phyloP scores from a whole-genome alignment of 352 stramenopile genomes.

The Phytophthora hibernalis region DNA sequence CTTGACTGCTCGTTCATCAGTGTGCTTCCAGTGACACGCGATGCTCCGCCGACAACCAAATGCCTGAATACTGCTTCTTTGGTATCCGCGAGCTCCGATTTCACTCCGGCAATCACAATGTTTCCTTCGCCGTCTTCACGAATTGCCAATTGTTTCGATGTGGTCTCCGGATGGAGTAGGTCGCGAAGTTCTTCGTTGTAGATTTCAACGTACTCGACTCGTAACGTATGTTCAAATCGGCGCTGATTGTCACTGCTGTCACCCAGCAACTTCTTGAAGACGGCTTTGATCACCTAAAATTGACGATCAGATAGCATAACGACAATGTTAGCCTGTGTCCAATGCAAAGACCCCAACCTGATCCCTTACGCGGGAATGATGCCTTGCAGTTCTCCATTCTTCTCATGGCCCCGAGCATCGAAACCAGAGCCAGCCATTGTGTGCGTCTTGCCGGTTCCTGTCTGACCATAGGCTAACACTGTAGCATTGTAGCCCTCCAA shows the following conservation, averaged over 20 bases:
- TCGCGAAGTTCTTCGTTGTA: slow-evolving; percentile 99
- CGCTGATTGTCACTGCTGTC: slow-evolving; percentile 42
- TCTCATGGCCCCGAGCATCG: slow-evolving; percentile 57
- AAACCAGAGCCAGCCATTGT: slow-evolving; percentile 91
- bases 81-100: slow-evolving; percentile 76
- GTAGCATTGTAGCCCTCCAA: slow-evolving; percentile 87
- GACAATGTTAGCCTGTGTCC: not conserved
- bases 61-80: slow-evolving; percentile 86
- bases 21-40: slow-evolving; percentile 85
- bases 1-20: slow-evolving; percentile 93
- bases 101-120: slow-evolving; percentile 84
- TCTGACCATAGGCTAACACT: slow-evolving; percentile 87
- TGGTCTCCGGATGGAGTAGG: slow-evolving; percentile 89
- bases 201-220: slow-evolving; percentile 97
- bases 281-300: slow-evolving; percentile 64
- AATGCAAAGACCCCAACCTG: not conserved
- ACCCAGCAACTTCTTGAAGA: slow-evolving; percentile 72
- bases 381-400: slow-evolving; percentile 66
- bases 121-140: slow-evolving; percentile 82
- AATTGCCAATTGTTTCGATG: slow-evolving; percentile 82
- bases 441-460: slow-evolving; percentile 95
- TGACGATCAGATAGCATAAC: slow-evolving; percentile 1
- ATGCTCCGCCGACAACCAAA: slow-evolving; percentile 80
- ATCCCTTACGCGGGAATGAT: slow-evolving; percentile 86
- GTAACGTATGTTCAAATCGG: slow-evolving; percentile 82